Conservation (phyloP, 1,284 basidiomycete genomes). For the Tilletia caries region DNA sequence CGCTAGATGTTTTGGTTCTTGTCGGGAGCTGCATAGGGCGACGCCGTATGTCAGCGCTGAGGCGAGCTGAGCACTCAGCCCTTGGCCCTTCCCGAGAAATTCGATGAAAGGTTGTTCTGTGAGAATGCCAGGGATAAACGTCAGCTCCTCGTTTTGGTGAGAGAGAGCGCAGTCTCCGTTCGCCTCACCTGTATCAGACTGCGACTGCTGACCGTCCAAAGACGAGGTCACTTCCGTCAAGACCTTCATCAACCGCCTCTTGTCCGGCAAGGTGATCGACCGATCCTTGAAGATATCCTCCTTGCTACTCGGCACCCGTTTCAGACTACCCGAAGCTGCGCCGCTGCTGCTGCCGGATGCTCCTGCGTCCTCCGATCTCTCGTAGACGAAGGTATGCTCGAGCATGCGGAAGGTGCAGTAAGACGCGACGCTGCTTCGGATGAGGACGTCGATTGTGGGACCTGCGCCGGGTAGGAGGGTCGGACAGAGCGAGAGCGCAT, state of each 20-base stretch:
- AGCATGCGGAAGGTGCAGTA: conserved; percentile 87
- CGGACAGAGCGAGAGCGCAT: conserved; percentile 79
- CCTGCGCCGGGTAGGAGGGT: conserved; percentile 77
- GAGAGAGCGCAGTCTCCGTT: too few relatives aligned
- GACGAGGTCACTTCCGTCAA: conserved; percentile 53
- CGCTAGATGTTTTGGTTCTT: conserved; percentile 23
- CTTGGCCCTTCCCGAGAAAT: conserved; percentile 60
- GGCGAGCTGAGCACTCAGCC: conserved; percentile 62
- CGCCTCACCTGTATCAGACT: background rate
- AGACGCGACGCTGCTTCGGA: conserved; percentile 78
- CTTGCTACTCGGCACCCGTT: conserved; percentile 76
- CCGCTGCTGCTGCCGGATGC: background rate
- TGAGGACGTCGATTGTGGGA: conserved; percentile 72
- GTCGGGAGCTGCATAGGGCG: conserved; percentile 41
- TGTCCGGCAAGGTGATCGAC: conserved; percentile 74
- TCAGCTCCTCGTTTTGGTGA: too few relatives aligned
- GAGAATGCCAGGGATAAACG: too few relatives aligned
- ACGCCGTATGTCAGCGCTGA: conserved; percentile 48
- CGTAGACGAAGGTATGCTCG: conserved; percentile 56
- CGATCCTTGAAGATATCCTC: conserved; percentile 89
- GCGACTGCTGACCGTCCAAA: background rate
- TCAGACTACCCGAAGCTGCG: background rate
- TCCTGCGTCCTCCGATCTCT: too few relatives aligned
- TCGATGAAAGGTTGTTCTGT: background rate
- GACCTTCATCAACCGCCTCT: conserved; percentile 88